These are phyloP conservation scores for Backusella psychrophila DNA, from an alignment of 192 early-diverging fungal genomes.

Conservation along the genomic window DNA sequence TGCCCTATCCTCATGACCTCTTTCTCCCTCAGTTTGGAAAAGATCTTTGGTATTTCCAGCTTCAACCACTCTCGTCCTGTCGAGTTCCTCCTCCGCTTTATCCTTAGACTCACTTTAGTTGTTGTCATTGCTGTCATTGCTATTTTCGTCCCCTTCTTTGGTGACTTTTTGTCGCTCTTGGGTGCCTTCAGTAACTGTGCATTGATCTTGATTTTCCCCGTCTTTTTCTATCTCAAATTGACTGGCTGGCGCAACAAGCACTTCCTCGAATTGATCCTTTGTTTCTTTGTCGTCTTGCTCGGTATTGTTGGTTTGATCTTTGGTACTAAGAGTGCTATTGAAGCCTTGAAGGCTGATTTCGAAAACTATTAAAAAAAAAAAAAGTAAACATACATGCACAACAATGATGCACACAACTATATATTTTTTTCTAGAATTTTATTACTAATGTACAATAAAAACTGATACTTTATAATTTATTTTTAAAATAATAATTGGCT, in stretches of 20 bases:
- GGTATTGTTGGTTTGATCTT: constrained; percentile 36
- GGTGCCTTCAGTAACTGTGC: constrained; percentile 69
- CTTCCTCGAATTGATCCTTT: constrained; percentile 14
- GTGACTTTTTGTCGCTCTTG: constrained; percentile 74
- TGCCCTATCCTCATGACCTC: constrained; percentile 74
- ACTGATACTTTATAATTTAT: neutral
- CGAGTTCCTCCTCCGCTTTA: constrained; percentile 51
- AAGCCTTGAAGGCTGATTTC: constrained; percentile 18
- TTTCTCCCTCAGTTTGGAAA: constrained; percentile 64
- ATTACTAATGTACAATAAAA: neutral
- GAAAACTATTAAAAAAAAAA: neutral
- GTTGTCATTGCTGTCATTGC: constrained; percentile 55
- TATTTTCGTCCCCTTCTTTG: constrained; percentile 70
- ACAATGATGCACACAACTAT: neutral
- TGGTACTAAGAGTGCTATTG: constrained; percentile 21
- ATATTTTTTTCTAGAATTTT: neutral
- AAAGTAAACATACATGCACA: neutral
- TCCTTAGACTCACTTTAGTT: constrained; percentile 55
- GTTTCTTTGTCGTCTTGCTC: constrained; percentile 18
- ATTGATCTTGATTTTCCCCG: constrained; percentile 72
- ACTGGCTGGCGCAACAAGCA: constrained; percentile 53
- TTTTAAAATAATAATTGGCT: neutral
- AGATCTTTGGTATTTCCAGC: constrained; percentile 46
- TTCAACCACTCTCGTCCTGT: constrained; percentile 33
- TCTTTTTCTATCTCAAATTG: constrained; percentile 68